Evolutionary conservation across 768 basidiomycete species (phyloP), one percentile per base, ranked within the genome.

Genomic region (Lactifluus hygrophoroides): DNA sequence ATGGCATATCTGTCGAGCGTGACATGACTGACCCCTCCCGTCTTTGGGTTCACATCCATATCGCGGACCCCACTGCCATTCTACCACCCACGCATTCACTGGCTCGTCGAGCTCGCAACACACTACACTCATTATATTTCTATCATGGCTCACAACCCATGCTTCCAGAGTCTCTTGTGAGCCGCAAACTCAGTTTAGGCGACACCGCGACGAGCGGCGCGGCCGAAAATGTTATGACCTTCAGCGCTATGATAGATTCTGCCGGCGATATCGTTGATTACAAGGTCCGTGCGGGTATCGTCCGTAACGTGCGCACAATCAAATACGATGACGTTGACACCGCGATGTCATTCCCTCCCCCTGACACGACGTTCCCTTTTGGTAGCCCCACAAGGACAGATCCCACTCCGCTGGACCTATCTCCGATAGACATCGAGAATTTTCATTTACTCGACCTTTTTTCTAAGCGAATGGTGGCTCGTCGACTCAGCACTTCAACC

Each of bases 1-100:
- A 99, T 68, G 96, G 93, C 2, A 66, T 99, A 32, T 94, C 94
- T 2, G 67, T 97, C 30, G 89, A 95, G 62, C 67, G 72, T n/a
- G 77, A 86, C 32, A 75, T 79, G 5, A 72, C 72, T 3, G 82
- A 88, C 48, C 80, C 82, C 2, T 79, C 76, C 16, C 76, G 70
- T 19, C 68, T 72, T 45, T 98, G 96, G 95, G 68, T 95, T 11
- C 94, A 97, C 65, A 77, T 87, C 25, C 96, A 98, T 68, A 79
- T 99, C 56, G 94, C 96, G 10, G 96, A 99, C 69, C 94, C 94
- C 0, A 92, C 91, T 1, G 75, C 85, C 11, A 64, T 86, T 48
- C 76, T 99, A 25, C 86, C 85, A 19, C 88, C 88, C 0, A 77
- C 76, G 1, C 86, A 94, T 68, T 64, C 73, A 6, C 67, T 93